Base-by-base conservation (phyloP, 2,329 filamentous ascomycete species). In the Hypoxylon sp. region DNA sequence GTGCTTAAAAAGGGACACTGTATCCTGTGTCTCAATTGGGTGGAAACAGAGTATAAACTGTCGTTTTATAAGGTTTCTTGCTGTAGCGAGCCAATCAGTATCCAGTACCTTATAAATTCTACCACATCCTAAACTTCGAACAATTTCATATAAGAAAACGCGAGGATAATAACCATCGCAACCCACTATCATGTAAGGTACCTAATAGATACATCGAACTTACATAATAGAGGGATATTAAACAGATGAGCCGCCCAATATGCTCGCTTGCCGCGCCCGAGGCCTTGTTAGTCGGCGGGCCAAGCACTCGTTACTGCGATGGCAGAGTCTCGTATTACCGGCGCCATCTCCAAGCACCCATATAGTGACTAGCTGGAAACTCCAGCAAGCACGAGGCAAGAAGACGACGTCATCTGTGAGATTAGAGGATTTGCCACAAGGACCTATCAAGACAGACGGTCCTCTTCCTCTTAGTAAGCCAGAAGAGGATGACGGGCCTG, bases 381-480 rank as follows among this genome's bases (percentile, higher is more conserved):
- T 52, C 34, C 79, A 52, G 25, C 62, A 79, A 38, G 67, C 72
- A 41, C 81, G 86, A 74, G 84, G 85, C 64, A 88, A 86, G 76
- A 88, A 86, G 78, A 87, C 85, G 4, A 85, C 77, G 74, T 83
- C 85, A 2, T 84, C 83, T 1, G 71, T 89, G 71, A 86, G 80
- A 65, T 79, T 90, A 3, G 82, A 85, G 9, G 87, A 89, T 55
- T 80, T 90, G 32, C 87, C 87, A 4, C 86, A 89, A 73, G 87
- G 86, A 41, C 76, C 80, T 30, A 58, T 75, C 53, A 62, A 62
- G n/a, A 25, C 60, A 14, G 52, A 63, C 9, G 64, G 67, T 9
- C 34, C 25, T 34, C 38, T 38, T 14, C 65, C 73, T n/a, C 68
- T 62, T 1, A 19, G 25, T 1, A 28, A 34, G 51, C 41, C 56